Base-by-base conservation (phyloP, 2,329 filamentous ascomycete genomes). In the Fusarium sp. region DNA sequence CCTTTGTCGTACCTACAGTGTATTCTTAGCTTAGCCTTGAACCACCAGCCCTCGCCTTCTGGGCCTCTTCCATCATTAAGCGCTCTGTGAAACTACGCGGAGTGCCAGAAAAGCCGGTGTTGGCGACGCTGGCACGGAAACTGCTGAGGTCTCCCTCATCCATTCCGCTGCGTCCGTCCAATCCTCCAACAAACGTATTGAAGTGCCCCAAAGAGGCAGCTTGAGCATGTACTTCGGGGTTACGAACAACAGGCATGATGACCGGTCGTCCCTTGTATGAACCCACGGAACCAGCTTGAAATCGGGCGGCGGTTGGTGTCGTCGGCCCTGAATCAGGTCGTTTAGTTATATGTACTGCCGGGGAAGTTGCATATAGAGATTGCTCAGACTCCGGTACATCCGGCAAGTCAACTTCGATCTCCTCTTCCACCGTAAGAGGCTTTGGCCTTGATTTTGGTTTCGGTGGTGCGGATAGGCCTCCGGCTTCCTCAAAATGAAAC, bases 221-320 rank as follows among this genome's bases (percentile, higher is more conserved):
- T 68, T 81, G 79, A 24, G 82, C 84, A 58, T 85, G 82, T 2
- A 88, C 55, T 23, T 84, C 81, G 11, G 84, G 80, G 48, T 85
- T 81, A 47, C 80, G 81, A 44, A 88, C 81, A 16, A 88, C 79
- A 4, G 84, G 82, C 78, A 88, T 85, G 35, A 82, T 79, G 47
- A 89, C 83, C 16, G 85, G 81, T 21, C 81, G 81, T 42, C 86
- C 86, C 70, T 83, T 86, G 69, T 86, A 87, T n/a, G 85, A 88
- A 5, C 85, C 85, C 16, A 85, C 75, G 9, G 83, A 84, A 20
- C 80, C 80, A 23, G 79, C 74, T 42, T 79, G 75, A 53, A 79
- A 79, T 44, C 77, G 79, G 47, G 79, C 70, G 7, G 70, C 70
- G 5, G 79, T 75, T 13, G 78, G 74, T n/a, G 76, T 75, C 48